These are phyloP conservation scores for Aureobasidium sp. DNA, from an alignment of 2,329 filamentous ascomycete genomes.

Conservation along the genomic window DNA sequence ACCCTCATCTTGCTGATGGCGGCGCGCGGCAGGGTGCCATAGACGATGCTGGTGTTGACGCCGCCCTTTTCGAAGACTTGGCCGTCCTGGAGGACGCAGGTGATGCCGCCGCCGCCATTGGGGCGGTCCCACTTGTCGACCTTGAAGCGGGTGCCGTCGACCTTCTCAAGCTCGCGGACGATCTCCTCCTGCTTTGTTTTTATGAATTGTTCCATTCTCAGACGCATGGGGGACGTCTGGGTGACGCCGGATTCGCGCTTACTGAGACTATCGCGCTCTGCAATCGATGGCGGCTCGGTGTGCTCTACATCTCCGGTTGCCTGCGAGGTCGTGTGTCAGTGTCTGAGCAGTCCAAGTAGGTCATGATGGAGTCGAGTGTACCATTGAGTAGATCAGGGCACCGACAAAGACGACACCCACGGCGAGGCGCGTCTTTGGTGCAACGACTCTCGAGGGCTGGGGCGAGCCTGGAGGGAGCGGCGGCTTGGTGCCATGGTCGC, in stretches of 20 bases:
- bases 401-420: constrained; percentile 45
- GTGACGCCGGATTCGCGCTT: constrained; percentile 72
- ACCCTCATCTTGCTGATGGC: constrained; percentile 90
- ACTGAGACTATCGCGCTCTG: constrained; percentile 71
- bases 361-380: constrained; percentile 26
- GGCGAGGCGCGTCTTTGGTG: constrained; percentile 36
- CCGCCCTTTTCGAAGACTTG: constrained; percentile 97
- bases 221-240: constrained; percentile 81
- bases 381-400: constrained; percentile 52
- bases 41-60: constrained; percentile 90
- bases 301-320: constrained; percentile 33
- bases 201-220: constrained; percentile 96
- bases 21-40: constrained; percentile 76
- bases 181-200: constrained; percentile 88
- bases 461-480: constrained; percentile 11
- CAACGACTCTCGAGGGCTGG: constrained; percentile 22
- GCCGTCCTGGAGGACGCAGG: constrained; percentile 89
- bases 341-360: neutral
- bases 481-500: constrained; percentile 12
- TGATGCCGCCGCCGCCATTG: constrained; percentile 85
- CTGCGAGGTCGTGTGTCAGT: constrained; percentile 19
- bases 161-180: constrained; percentile 68
- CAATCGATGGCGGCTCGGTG: constrained; percentile 61
- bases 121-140: constrained; percentile 81
- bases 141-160: constrained; percentile 77